These are phyloP conservation scores for Thyridium curvatum DNA, from an alignment of 2,329 filamentous ascomycete species.

Conservation along the genomic window DNA sequence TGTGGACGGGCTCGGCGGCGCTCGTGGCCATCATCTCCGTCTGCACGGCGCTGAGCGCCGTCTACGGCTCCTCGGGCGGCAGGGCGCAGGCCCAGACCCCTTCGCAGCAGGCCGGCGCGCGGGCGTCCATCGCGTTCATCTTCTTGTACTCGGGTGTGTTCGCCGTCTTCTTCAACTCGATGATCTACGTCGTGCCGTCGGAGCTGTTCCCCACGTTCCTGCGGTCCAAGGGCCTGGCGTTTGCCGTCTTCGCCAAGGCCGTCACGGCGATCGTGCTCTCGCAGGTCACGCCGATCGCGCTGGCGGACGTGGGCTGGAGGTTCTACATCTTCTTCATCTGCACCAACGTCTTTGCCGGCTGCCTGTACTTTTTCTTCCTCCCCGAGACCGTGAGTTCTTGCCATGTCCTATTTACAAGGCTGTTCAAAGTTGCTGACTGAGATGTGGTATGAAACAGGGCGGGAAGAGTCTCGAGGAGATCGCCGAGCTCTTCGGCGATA, in stretches of 20 bases:
- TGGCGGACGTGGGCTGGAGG: too few relatives aligned
- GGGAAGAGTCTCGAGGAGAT: slow-evolving; percentile 7
- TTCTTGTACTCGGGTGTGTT: slow-evolving; percentile 22
- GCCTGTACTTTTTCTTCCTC: slow-evolving; percentile 2
- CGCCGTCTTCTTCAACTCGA: slow-evolving; percentile 24
- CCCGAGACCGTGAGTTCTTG: slow-evolving; percentile 4
- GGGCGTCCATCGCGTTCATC: slow-evolving; percentile 21
- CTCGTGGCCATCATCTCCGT: slow-evolving; percentile 11
- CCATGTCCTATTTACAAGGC: too few relatives aligned
- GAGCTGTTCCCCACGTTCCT: too few relatives aligned
- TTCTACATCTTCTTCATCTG: background rate
- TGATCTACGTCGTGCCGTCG: slow-evolving; percentile 15
- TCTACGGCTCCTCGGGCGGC: slow-evolving; percentile 6
- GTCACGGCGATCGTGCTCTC: too few relatives aligned
- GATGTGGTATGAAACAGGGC: too few relatives aligned
- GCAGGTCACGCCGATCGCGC: too few relatives aligned
- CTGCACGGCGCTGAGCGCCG: slow-evolving; percentile 13
- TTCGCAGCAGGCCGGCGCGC: slow-evolving; percentile 11
- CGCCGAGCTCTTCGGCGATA: slow-evolving; percentile 11
- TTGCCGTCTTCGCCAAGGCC: too few relatives aligned
- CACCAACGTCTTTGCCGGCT: background rate
- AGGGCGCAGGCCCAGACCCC: too few relatives aligned
- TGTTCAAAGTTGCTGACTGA: too few relatives aligned
- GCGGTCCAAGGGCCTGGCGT: too few relatives aligned
- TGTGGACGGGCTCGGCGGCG: slow-evolving; percentile 10